Base-by-base conservation (phyloP, 805 yeast species). In the Candida corydali region DNA sequence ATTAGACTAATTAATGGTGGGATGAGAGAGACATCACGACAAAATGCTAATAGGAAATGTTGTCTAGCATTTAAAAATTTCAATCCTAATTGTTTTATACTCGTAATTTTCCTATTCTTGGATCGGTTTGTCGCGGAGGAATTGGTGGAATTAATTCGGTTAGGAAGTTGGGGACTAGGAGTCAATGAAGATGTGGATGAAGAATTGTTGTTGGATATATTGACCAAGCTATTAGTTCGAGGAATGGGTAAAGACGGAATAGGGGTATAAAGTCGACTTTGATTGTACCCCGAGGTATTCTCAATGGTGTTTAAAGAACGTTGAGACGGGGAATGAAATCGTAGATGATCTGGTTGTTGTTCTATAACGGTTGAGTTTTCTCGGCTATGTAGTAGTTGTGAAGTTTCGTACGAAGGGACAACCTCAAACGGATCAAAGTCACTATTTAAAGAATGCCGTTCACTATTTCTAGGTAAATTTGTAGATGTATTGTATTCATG, bases 21-120 rank as follows among this genome's bases (percentile, higher is more conserved):
- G 5, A 82, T 57, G 4, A 88, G 63, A 2, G 94, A 85, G 19
- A 86, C 63, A 48, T 86, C 93, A 32, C 95, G 68, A 46, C 91
- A 82, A n/a, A 80, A 59, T 0, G 93, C 88, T 42, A 86, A 68
- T 4, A 82, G 70, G 41, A 84, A 70, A 54, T 86, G 93, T 49
- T 86, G 88, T 43, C 78, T 71, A 1, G 93, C 85, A 41, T 81
- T 81, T 43, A 86, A 63, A 45, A 86, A 76, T 45, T 76, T 78
- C 39, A 86, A 65, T 0, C 94, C 91, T 16, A 85, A 56, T 20
- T 70, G 65, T 52, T 84, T 83, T 30, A 65, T 49, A 18, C 57
- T 41, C 8, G 52, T 49, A n/a, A 17, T 27, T 36, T 26, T 26
- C 16, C 11, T 29, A 11, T 18, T 36, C 10, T 19, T 36, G 27